Conservation (phyloP, 2,329 filamentous ascomycete species). For the Rutstroemia sp. region DNA sequence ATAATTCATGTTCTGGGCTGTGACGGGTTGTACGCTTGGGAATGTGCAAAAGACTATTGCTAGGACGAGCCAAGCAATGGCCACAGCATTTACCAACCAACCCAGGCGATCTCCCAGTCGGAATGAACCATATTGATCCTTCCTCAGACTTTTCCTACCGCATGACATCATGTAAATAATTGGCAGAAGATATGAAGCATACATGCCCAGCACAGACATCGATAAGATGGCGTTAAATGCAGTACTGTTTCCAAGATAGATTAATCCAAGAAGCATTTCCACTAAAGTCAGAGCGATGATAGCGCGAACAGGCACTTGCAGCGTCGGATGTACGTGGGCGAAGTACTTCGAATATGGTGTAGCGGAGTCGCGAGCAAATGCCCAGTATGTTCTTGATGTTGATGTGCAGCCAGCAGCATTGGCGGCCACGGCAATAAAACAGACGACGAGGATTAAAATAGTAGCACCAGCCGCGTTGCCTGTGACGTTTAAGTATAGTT, state of each 20-base stretch:
- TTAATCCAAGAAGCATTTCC: constrained; percentile 38
- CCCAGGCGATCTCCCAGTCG: constrained; percentile 31
- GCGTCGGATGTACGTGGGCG: constrained; percentile 25
- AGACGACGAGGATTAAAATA: neutral
- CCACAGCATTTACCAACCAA: constrained; percentile 33
- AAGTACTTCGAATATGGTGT: constrained; percentile 32
- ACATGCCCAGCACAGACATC: constrained; percentile 37
- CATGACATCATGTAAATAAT: constrained; percentile 33
- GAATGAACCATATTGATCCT: constrained; percentile 23
- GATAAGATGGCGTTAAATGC: constrained; percentile 41
- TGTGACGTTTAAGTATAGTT: constrained; percentile 38
- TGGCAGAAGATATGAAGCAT: constrained; percentile 37
- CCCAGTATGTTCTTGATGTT: constrained; percentile 35
- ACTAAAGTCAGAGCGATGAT: constrained; percentile 36
- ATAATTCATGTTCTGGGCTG: constrained; percentile 40
- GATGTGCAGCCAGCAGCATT: constrained; percentile 38
- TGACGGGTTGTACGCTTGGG: constrained; percentile 34
- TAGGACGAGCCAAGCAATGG: constrained; percentile 37
- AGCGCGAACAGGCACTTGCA: constrained; percentile 32
- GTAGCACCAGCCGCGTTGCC: neutral
- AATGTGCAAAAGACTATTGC: constrained; percentile 40
- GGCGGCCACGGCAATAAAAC: constrained; percentile 39
- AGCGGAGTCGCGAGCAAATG: constrained; percentile 40
- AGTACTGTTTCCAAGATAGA: constrained; percentile 39
- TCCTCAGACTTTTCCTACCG: constrained; percentile 27